These are phyloP conservation scores for Fusarium anguioides DNA, from an alignment of 2,329 filamentous ascomycete species.

Conservation along the genomic window DNA sequence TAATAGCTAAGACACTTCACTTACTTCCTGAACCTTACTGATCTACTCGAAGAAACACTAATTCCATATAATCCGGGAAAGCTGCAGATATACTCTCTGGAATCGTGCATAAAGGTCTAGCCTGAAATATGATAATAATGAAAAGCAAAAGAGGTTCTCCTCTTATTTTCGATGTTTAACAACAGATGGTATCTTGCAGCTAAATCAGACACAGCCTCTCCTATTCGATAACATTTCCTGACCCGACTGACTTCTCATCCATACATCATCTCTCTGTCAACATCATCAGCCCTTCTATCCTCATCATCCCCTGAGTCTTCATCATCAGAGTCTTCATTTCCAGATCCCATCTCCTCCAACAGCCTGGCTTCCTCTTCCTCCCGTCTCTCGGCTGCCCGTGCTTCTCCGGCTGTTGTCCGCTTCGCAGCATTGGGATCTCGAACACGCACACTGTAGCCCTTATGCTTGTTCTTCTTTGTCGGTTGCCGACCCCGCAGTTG, in stretches of 20 bases:
- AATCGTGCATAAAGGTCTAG: not conserved
- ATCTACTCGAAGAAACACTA: no score
- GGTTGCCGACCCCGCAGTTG: constrained; percentile 50
- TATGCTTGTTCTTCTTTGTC: constrained; percentile 51
- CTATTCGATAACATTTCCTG: no score
- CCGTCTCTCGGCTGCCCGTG: constrained; percentile 33
- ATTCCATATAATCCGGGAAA: no score
- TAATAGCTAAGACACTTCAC: no score
- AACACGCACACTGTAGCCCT: constrained; percentile 51
- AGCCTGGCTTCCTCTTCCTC: constrained; percentile 40
- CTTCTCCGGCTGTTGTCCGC: constrained; percentile 25
- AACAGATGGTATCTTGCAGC: not conserved
- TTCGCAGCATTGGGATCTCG: constrained; percentile 40
- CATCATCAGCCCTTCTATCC: constrained; percentile 21
- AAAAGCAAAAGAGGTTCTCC: not conserved
- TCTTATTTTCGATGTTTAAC: not conserved
- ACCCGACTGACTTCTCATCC: not conserved
- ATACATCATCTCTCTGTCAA: constrained; percentile 27
- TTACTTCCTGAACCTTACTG: no score
- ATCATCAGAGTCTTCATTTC: constrained; percentile 46
- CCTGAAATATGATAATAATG: not conserved
- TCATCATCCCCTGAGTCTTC: constrained; percentile 45
- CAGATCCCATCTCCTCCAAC: constrained; percentile 42
- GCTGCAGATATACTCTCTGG: no score
- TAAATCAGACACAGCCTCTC: not conserved